Evolutionary conservation across 225 moss, liverwort and hornwort genomes (phyloP), one percentile per base, ranked within the genome.

Genomic region (Thuidium tamariscinum): DNA sequence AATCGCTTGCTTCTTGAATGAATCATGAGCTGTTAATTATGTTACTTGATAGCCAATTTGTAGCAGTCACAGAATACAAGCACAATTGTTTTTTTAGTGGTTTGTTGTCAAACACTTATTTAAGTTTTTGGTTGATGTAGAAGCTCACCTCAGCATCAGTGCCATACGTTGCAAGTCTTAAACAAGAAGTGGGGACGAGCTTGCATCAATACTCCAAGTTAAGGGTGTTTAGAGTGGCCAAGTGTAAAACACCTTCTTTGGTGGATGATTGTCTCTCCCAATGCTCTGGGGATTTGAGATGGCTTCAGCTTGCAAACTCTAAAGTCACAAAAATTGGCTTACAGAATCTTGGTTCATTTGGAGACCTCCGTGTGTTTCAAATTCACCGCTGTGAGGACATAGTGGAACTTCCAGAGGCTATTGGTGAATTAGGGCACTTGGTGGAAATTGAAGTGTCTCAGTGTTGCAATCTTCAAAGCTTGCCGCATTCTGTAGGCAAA

Each of bases 151-250:
- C n/a, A n/a, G n/a, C n/a, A n/a, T n/a, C n/a, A n/a, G 5, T 71
- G 27, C 71, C 46, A 44, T 71, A 27, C 16, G 29, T 44, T 46
- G 29, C 71, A 44, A 44, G 15, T 29, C 0, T 71, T 44, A 3
- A 17, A 71, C 5, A 71, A 3, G 29, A 29, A 29, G 10, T 16
- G 27, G 70, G 2, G 10, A 71, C 5, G 3, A 71, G 2, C 5
- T 16, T 27, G 16, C 6, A 0, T 29, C 10, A 17, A 0, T 46
- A 29, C 18, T 72, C 4, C 3, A 44, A 71, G 29, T 10, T 44
- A 6, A 71, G 29, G 44, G 10, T 44, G 0, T 16, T 44, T 2
- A 2, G 1, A 10, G 27, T 27, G 16, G 0, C 0, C 0, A 1
- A 0, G 4, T 44, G 16, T 16, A 0, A 6, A 16, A 5, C 5